Evolutionary conservation across 2,329 filamentous ascomycete genomes (phyloP), one percentile per base, ranked within the genome.

Genomic region (Alternaria sp.): DNA sequence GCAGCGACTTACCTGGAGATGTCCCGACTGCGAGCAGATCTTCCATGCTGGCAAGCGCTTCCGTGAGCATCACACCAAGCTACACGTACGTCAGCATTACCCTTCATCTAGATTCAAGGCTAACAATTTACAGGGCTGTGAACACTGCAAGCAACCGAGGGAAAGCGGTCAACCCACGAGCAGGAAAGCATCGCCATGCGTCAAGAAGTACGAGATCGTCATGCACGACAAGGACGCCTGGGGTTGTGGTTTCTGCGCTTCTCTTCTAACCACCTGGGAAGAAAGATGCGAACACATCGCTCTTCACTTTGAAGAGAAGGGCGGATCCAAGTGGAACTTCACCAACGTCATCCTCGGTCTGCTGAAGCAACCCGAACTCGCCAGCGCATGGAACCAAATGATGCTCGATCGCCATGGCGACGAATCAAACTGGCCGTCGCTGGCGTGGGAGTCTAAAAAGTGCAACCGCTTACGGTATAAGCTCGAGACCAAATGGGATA

Each of bases 41-140:
- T 90, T 90, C 77, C 89, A 88, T 83, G 88, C 88, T 10, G 87
- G 88, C 68, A 90, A 90, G 75, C 88, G 87, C 5, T 90, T 90
- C 77, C 89, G 89, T 68, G 88, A 90, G 75, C 88, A 90, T 67
- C 88, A 90, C 80, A 89, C 88, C 71, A 87, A 88, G 59, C 86
- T 87, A 62, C 88, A 90, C 72, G 76, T 87, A 72, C 85, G 86
- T 64, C 13, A 30, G 36, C 23, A 19, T 25, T 25, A 13, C 11
- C 12, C 4, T 12, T n/a, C 3, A 8, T 43, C 11, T 40, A 45
- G 30, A 26, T 21, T 21, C 17, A 23, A 40, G 50, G 23, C 73
- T 76, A 64, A 77, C 57, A n/a, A 12, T 19, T 5, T 3, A 30
- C 40, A 79, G 77, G 76, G 86, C 64, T 89, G 87, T 79, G 87